Percentiles rank a stretch among this genome's conserved stretches.
These are phyloP conservation scores for Rubroboletus pulcherrimus DNA, from an alignment of 768 basidiomycete species.

Conservation along the genomic window DNA sequence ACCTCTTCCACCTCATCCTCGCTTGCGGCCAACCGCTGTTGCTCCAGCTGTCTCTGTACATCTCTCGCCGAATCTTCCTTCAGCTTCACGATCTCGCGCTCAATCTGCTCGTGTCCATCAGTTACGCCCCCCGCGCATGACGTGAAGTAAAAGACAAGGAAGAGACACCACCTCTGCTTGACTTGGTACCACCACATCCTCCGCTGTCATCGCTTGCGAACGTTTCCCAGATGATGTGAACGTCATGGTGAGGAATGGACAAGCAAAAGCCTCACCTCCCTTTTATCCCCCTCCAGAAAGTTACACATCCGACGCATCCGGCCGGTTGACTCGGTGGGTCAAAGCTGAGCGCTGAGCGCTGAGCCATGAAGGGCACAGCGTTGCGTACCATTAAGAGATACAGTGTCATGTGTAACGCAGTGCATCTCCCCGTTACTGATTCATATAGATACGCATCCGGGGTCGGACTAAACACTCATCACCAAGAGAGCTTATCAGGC, in stretches of 20 bases:
- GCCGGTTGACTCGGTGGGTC: neutral
- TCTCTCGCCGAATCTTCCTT: constrained; percentile 20
- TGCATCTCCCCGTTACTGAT: neutral
- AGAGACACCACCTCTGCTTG: constrained; percentile 15
- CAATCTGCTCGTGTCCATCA: constrained; percentile 16
- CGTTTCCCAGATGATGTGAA: neutral
- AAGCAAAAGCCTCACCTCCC: neutral
- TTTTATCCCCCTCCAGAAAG: constrained; percentile 5
- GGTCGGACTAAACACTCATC: too few species aligned
- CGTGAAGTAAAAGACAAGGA: neutral
- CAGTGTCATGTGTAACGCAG: neutral
- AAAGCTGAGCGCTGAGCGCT: too few species aligned
- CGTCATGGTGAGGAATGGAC: constrained; percentile 1
- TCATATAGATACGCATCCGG: neutral
- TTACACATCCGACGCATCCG: neutral
- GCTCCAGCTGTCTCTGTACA: constrained; percentile 19
- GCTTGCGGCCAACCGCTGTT: constrained; percentile 13
- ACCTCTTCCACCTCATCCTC: constrained; percentile 10
- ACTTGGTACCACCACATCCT: neutral
- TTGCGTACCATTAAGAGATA: too few species aligned
- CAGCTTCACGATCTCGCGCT: constrained; percentile 20
- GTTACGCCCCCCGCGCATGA: neutral
- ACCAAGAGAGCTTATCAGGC: neutral
- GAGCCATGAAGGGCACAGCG: neutral
- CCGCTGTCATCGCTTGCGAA: neutral